A percentile compares a stretch with the other conserved stretches of the same genome.
These are phyloP conservation scores for Closterium sp. DNA, from an alignment of 139 green algal genomes.

Conservation along the genomic window DNA sequence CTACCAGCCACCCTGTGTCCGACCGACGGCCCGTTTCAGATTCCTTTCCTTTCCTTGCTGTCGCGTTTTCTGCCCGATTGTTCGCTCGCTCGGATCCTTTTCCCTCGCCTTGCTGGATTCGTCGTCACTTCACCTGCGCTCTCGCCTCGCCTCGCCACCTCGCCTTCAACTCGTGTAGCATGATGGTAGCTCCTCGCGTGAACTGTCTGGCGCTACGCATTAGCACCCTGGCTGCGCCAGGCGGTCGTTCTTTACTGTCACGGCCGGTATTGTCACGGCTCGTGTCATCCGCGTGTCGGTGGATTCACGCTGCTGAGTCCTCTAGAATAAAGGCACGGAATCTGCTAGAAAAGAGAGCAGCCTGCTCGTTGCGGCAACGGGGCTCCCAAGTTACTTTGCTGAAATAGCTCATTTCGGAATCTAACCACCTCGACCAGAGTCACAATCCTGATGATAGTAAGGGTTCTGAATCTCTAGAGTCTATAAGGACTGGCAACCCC, in stretches of 20 bases:
- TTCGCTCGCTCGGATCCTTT: not conserved
- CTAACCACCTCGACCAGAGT: no score
- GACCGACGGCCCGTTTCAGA: not conserved
- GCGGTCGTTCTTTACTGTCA: not conserved
- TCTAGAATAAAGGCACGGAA: not conserved
- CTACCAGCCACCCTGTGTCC: no score
- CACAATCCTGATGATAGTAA: not conserved
- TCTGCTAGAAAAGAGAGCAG: not conserved
- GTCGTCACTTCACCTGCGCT: not conserved
- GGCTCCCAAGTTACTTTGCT: not conserved
- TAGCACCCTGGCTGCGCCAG: not conserved
- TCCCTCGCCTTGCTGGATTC: not conserved
- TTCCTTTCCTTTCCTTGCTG: not conserved
- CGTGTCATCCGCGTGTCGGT: not conserved
- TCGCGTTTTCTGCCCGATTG: not conserved
- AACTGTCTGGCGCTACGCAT: not conserved
- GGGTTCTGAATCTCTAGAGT: not conserved
- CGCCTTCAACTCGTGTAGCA: not conserved
- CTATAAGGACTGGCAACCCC: not conserved
- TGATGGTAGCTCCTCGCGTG: not conserved
- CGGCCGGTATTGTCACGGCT: not conserved
- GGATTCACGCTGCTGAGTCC: not conserved
- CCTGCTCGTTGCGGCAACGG: not conserved
- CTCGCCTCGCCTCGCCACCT: not conserved
- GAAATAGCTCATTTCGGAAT: not conserved